Evolutionary conservation across 352 stramenopile genomes (phyloP), one percentile per base, ranked within the genome.

Genomic region (Pythium rhizo-oryzae): DNA sequence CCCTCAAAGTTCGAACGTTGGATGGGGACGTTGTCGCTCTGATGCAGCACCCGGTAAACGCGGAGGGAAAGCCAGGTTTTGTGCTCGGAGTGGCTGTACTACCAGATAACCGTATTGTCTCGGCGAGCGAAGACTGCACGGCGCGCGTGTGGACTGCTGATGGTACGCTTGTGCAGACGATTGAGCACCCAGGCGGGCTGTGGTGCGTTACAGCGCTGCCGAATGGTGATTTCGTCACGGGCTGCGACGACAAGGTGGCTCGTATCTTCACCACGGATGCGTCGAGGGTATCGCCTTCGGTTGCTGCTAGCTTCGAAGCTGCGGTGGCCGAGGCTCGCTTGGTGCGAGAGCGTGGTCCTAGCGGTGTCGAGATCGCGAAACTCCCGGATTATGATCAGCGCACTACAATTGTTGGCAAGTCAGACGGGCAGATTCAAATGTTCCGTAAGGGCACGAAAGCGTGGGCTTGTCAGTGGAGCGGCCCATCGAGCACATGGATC

Each of bases 401-500:
- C 43, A 82, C 79, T 25, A 72, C 76, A 18, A 74, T 89, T 21
- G 67, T 77, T 33, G 89, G 97, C 35, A 92, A 78, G 24, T 98
- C 90, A 4, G 96, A 99, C 70, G 94, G 95, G 21, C 90, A 99
- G 71, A 97, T 99, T 44, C 93, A 98, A 75, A 93, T 99, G 72
- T 99, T 99, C 76, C 92, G 97, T 55, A 97, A 94, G n/a, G 84
- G 86, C 62, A 84, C 80, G 43, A 93, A 94, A 74, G 96, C 96
- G 4, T 98, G 97, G 78, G 97, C 97, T 18, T 98, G 96, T 19
- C 96, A 99, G 74, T 99, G 96, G 97, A 98, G 84, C 37, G 81
- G 71, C 1, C 81, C 84, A 7, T 97, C 90, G 7, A 75, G 79
- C 56, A 98, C 93, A 1, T 99, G 97, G 97, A 90, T 99, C 65